Conservation (phyloP, 2,329 filamentous ascomycete species). For the Chlorencoelia australis region DNA sequence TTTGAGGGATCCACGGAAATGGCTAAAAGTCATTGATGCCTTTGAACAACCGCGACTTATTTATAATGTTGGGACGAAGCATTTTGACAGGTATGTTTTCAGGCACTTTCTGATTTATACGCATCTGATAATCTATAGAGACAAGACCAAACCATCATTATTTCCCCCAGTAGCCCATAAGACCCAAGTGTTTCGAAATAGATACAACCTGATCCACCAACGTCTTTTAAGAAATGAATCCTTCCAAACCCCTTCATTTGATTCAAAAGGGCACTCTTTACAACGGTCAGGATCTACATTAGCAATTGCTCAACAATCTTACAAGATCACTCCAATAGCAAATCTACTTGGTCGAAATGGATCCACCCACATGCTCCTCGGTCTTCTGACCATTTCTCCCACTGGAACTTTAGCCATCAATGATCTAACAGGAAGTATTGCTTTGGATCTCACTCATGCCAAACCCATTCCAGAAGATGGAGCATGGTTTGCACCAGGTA, state of each 20-base stretch:
- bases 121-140: constrained; percentile 32
- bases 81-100: constrained; percentile 67
- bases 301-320: constrained; percentile 49
- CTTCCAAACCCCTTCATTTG: constrained; percentile 75
- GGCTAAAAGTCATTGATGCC: constrained; percentile 74
- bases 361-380: constrained; percentile 75
- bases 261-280: constrained; percentile 45
- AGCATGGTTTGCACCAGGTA: constrained; percentile 88
- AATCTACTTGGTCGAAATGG: constrained; percentile 70
- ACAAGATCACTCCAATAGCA: constrained; percentile 81
- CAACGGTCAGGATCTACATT: constrained; percentile 48
- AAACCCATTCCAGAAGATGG: constrained; percentile 74
- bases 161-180: constrained; percentile 73
- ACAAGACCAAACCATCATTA: constrained; percentile 54
- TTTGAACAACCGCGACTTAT: constrained; percentile 74
- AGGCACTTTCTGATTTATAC: background rate
- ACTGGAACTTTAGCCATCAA: constrained; percentile 74
- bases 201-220: constrained; percentile 88
- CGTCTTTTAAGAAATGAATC: constrained; percentile 85
- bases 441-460: constrained; percentile 71
- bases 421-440: constrained; percentile 81
- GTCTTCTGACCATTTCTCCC: constrained; percentile 70
- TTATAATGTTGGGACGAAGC: constrained; percentile 74
- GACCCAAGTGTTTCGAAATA: constrained; percentile 75
- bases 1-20: constrained; percentile 61